Percentiles rank a stretch among this genome's conserved stretches.
Conservation (phyloP, 495 filamentous ascomycete genomes). For the Hypoxylon perforatum region DNA sequence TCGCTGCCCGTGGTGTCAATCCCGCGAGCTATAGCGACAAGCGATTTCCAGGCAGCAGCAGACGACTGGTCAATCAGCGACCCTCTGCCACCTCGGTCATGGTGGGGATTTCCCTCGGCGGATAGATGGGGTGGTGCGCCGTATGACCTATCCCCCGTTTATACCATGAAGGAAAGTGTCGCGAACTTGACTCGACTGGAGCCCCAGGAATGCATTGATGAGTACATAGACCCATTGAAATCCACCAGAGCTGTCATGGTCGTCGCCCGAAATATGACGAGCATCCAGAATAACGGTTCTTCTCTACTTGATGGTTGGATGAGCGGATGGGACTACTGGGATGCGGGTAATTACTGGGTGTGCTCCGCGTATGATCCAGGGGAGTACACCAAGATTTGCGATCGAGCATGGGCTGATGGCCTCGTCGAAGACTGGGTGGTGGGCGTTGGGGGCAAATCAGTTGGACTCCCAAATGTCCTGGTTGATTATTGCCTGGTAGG, state of each 20-base stretch:
- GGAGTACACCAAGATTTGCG: background rate
- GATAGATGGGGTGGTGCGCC: too few relatives aligned
- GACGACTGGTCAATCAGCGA: background rate
- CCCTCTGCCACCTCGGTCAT: too few relatives aligned
- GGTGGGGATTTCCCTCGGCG: too few relatives aligned
- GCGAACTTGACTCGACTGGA: background rate
- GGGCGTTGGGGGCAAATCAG: too few relatives aligned
- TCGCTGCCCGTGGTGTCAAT: background rate
- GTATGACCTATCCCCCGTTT: too few relatives aligned
- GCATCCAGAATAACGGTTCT: background rate
- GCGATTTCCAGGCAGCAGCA: background rate
- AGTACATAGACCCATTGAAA: background rate
- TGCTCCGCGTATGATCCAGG: background rate
- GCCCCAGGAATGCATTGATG: background rate
- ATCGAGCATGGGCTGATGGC: background rate
- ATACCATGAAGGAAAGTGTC: too few relatives aligned
- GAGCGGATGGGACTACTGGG: background rate
- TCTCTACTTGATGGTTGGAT: background rate
- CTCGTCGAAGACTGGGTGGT: background rate
- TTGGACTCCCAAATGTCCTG: too few relatives aligned
- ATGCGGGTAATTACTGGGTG: background rate
- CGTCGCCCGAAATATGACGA: background rate
- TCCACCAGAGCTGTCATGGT: background rate
- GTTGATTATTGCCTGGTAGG: too few relatives aligned
- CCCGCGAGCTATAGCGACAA: background rate